These are phyloP conservation scores for Colletotrichum salicis DNA, from an alignment of 2,329 filamentous ascomycete species.

Conservation along the genomic window DNA sequence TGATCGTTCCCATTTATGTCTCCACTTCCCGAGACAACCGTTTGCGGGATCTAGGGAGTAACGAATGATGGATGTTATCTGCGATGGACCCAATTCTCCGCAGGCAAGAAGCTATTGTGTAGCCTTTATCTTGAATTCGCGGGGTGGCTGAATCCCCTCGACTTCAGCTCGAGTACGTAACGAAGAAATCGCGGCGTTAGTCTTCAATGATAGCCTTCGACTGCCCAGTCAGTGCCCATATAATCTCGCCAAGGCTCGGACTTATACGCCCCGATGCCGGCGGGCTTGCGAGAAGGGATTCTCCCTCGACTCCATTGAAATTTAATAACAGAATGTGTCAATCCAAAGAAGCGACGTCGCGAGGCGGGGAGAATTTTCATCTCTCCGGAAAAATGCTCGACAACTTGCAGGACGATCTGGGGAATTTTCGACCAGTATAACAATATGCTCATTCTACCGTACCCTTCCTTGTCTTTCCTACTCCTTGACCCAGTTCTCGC, in stretches of 20 bases:
- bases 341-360: neutral
- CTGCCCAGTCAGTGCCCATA: neutral
- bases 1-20: neutral
- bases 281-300: neutral
- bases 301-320: neutral
- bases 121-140: no score
- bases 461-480: neutral
- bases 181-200: no score
- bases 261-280: constrained; percentile 3
- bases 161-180: no score
- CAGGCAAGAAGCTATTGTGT: neutral
- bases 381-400: neutral
- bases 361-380: neutral
- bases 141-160: no score
- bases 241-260: neutral
- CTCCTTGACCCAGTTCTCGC: neutral
- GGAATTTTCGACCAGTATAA: neutral
- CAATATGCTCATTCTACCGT: neutral
- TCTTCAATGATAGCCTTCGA: neutral
- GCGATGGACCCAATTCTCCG: neutral
- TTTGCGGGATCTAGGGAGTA: neutral
- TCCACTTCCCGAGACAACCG: constrained; percentile 13
- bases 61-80: neutral
- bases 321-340: neutral
- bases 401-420: neutral